phyloP scores from a whole-genome alignment of 2,329 filamentous ascomycete genomes.

The Capronia coronata region DNA sequence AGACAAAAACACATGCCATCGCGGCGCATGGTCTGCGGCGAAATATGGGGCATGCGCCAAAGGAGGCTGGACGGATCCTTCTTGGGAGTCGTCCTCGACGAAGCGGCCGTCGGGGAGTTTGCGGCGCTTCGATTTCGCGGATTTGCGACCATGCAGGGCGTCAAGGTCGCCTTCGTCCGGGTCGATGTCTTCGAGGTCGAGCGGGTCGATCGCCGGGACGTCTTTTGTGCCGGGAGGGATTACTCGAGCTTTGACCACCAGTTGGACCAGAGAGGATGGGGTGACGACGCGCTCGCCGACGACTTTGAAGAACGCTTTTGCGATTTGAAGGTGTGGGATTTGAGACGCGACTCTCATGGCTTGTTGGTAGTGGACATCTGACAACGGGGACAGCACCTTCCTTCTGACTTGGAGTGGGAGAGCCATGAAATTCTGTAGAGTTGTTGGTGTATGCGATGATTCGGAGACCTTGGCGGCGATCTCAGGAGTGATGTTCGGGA shows the following conservation, averaged over 20 bases:
- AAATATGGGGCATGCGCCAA: slow-evolving; percentile 85
- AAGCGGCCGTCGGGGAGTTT: slow-evolving; percentile 57
- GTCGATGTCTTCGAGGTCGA: slow-evolving; percentile 84
- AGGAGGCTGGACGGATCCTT: slow-evolving; percentile 65
- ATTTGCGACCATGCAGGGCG: slow-evolving; percentile 68
- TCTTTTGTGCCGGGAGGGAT: slow-evolving; percentile 73
- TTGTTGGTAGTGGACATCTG: slow-evolving; percentile 67
- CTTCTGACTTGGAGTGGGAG: slow-evolving; percentile 68
- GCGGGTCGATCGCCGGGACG: slow-evolving; percentile 66
- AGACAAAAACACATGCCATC: slow-evolving; percentile 91
- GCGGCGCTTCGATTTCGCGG: slow-evolving; percentile 55
- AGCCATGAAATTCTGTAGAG: slow-evolving; percentile 82
- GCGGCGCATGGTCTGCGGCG: slow-evolving; percentile 77
- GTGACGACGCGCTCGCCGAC: slow-evolving; percentile 89
- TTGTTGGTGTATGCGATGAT: slow-evolving; percentile 66
- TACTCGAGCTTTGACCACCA: slow-evolving; percentile 91
- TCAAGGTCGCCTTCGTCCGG: slow-evolving; percentile 88
- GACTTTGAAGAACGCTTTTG: slow-evolving; percentile 97
- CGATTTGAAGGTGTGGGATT: slow-evolving; percentile 74
- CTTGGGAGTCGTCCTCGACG: slow-evolving; percentile 45
- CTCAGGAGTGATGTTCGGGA: slow-evolving; percentile 72
- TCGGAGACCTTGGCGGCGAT: slow-evolving; percentile 45
- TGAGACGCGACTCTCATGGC: slow-evolving; percentile 73
- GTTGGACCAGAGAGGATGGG: slow-evolving; percentile 82
- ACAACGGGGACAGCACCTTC: slow-evolving; percentile 60